These are phyloP conservation scores for Lactarius pseudohatsudake DNA, from an alignment of 768 basidiomycete genomes.

Conservation along the genomic window DNA sequence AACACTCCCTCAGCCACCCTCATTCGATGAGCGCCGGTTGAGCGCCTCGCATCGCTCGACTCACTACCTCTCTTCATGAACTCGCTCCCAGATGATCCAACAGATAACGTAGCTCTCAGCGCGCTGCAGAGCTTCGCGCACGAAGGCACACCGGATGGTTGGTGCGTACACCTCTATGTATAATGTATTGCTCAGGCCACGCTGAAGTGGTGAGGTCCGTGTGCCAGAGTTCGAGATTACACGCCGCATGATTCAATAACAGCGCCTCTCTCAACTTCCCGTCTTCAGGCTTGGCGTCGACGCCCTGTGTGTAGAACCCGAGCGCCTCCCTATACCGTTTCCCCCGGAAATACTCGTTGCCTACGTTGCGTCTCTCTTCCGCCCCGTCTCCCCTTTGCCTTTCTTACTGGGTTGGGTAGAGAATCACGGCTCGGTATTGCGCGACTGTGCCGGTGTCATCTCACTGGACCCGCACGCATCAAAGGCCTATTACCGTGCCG, in stretches of 20 bases:
- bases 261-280: too few relatives aligned
- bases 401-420: conserved; percentile 43
- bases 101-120: conserved; percentile 65
- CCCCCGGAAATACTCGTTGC: too few relatives aligned
- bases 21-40: conserved; percentile 39
- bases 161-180: conserved; percentile 36
- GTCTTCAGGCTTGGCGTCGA: too few relatives aligned
- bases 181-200: neutral
- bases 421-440: conserved; percentile 84
- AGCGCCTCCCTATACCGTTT: too few relatives aligned
- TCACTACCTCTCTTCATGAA: conserved; percentile 91
- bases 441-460: conserved; percentile 79
- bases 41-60: conserved; percentile 55
- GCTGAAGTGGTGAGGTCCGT: conserved; percentile 7
- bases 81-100: conserved; percentile 66
- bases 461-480: conserved; percentile 59
- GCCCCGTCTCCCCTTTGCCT: neutral
- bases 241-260: too few relatives aligned
- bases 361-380: conserved; percentile 49
- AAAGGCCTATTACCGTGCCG: conserved; percentile 89
- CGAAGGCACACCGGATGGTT: conserved; percentile 94
- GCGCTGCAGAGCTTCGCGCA: conserved; percentile 84
- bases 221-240: conserved; percentile 86
- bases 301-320: too few relatives aligned
- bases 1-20: conserved; percentile 24